A percentile compares a stretch with the other conserved stretches of the same genome.
phyloP scores from a whole-genome alignment of 2,329 filamentous ascomycete genomes.

The Colletotrichum sojae region DNA sequence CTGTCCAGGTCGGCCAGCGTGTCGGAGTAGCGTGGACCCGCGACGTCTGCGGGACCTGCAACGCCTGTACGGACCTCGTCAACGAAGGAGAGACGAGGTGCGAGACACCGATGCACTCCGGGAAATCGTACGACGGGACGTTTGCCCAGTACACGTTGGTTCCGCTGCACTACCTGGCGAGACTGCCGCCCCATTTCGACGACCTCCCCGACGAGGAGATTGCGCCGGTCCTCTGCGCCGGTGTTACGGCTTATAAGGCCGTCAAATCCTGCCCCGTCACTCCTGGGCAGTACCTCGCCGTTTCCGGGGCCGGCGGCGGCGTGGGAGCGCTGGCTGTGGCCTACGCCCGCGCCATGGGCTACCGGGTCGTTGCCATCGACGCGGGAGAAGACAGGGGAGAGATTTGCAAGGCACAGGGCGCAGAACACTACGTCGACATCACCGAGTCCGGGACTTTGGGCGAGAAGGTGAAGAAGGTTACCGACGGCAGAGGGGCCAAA shows the following conservation, averaged over 20 bases:
- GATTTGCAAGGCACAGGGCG: constrained; percentile 50
- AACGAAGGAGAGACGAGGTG: constrained; percentile 55
- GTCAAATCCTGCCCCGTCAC: constrained; percentile 50
- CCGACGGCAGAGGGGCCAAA: constrained; percentile 43
- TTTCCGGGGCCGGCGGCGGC: constrained; percentile 57
- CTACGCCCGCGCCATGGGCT: constrained; percentile 59
- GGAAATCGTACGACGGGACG: constrained; percentile 52
- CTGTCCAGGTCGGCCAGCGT: constrained; percentile 50
- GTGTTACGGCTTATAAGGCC: constrained; percentile 60
- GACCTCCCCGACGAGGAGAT: constrained; percentile 51
- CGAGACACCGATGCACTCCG: constrained; percentile 50
- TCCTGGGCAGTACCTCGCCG: constrained; percentile 53
- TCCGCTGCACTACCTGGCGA: constrained; percentile 51
- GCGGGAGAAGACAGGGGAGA: constrained; percentile 49
- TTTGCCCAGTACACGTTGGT: constrained; percentile 57
- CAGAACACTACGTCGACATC: constrained; percentile 56
- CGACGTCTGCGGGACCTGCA: constrained; percentile 53
- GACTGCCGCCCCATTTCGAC: constrained; percentile 48
- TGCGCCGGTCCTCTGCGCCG: constrained; percentile 59
- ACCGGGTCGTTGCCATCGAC: constrained; percentile 56
- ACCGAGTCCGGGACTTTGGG: constrained; percentile 42
- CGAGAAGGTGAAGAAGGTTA: constrained; percentile 45
- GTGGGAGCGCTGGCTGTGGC: constrained; percentile 56
- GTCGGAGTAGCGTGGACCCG: constrained; percentile 57
- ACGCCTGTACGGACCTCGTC: constrained; percentile 47